Evolutionary conservation across 495 filamentous ascomycete species (phyloP).

Genomic region (Pyrenopolyporus hunteri): DNA sequence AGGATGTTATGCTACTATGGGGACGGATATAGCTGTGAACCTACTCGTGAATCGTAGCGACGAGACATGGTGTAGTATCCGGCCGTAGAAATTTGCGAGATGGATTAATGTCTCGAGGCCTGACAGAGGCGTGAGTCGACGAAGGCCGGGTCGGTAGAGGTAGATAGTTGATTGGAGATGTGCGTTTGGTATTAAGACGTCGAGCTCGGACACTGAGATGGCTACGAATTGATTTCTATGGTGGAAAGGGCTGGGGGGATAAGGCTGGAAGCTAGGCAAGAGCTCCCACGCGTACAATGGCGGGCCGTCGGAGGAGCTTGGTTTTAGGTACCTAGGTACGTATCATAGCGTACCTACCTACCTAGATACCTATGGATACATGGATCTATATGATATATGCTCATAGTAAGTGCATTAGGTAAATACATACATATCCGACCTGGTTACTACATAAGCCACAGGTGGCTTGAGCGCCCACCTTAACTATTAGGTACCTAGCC

Average conservation of each 20-base stretch:
- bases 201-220: background rate
- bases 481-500: too few species aligned
- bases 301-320: background rate
- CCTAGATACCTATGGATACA: background rate
- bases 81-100: slow-evolving; percentile 10
- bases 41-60: slow-evolving; percentile 96
- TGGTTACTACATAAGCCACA: too few species aligned
- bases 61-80: slow-evolving; percentile 74
- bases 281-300: slow-evolving; percentile 37
- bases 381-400: background rate
- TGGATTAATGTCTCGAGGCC: background rate
- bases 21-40: slow-evolving; percentile 41
- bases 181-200: slow-evolving; percentile 3
- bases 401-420: too few species aligned
- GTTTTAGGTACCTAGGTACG: background rate
- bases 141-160: background rate
- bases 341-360: background rate
- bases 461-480: too few species aligned
- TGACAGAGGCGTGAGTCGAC: background rate
- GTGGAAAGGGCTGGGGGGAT: slow-evolving; percentile 1
- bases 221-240: slow-evolving; percentile 1
- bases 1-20: background rate
- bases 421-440: too few species aligned
- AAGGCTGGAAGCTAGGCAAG: slow-evolving; percentile 37
- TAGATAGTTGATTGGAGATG: background rate